Evolutionary conservation across 768 basidiomycete species (phyloP).

Genomic region (Suillus sp.): DNA sequence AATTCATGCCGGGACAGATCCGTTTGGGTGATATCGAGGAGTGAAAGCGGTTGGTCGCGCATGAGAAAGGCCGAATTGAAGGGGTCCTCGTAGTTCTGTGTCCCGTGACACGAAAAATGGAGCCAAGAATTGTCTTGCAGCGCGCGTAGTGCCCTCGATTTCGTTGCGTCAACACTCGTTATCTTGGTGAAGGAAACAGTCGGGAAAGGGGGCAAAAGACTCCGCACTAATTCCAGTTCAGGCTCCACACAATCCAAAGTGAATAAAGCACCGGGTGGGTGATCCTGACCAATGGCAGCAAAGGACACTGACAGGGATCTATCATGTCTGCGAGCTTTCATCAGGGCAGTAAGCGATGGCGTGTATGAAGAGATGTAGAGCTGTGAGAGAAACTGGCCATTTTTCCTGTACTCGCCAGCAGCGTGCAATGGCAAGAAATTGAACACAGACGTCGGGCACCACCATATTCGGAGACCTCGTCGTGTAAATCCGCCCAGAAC

Average conservation of each 20-base stretch:
- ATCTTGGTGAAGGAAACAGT: too few species aligned
- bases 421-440: slow-evolving; percentile 18
- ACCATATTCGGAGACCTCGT: slow-evolving; percentile 6
- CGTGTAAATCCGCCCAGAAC: not conserved
- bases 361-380: slow-evolving; percentile 17
- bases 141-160: too few species aligned
- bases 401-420: slow-evolving; percentile 4
- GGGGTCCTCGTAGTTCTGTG: slow-evolving; percentile 4
- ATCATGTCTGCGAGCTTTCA: slow-evolving; percentile 12
- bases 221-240: not conserved
- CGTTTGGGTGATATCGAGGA: slow-evolving; percentile 9
- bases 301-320: not conserved
- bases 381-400: not conserved
- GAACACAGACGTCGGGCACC: slow-evolving; percentile 15
- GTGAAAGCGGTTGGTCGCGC: slow-evolving; percentile 5
- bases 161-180: too few species aligned
- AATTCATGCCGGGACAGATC: slow-evolving; percentile 5
- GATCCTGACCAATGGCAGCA: slow-evolving; percentile 13
- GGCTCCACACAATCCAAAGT: not conserved
- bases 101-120: too few species aligned
- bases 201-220: not conserved
- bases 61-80: slow-evolving; percentile 16
- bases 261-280: not conserved
- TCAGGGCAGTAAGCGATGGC: slow-evolving; percentile 9
- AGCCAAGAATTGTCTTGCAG: too few species aligned